Conservation (phyloP, 1,284 basidiomycete genomes). For the Naganishia liquefaciens region DNA sequence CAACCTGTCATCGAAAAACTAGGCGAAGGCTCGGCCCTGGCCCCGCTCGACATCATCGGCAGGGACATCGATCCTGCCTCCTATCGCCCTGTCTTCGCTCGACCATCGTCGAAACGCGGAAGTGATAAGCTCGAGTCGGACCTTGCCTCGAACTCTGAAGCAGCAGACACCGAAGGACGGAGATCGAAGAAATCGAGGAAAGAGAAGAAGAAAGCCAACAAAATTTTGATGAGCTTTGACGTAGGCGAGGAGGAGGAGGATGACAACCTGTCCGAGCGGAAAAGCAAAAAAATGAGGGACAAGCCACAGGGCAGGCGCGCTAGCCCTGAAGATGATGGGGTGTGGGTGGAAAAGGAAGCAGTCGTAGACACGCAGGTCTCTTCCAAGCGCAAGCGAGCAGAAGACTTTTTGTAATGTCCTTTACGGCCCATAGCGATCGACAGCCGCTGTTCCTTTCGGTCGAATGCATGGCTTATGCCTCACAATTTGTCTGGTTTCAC, state of each 20-base stretch:
- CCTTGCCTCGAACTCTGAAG: conserved; percentile 22
- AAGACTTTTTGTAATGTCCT: conserved; percentile 46
- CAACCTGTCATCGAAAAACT: not conserved
- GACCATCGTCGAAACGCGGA: conserved; percentile 19
- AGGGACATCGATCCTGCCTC: conserved; percentile 30
- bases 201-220: conserved; percentile 53
- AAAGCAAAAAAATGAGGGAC: conserved; percentile 38
- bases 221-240: conserved; percentile 68
- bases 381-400: conserved; percentile 45
- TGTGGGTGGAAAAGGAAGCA: conserved; percentile 57
- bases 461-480: too few relatives aligned
- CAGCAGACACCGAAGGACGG: conserved; percentile 27
- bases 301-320: conserved; percentile 39
- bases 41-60: not conserved
- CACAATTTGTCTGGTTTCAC: too few relatives aligned
- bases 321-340: conserved; percentile 54
- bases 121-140: conserved; percentile 14
- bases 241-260: conserved; percentile 60
- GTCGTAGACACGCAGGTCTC: conserved; percentile 23
- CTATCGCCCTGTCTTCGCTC: conserved; percentile 29
- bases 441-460: too few relatives aligned
- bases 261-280: conserved; percentile 38
- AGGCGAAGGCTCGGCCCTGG: conserved; percentile 24
- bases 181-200: conserved; percentile 53
- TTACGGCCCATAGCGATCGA: too few relatives aligned